Conservation (phyloP, 2,329 filamentous ascomycete species). For the Volutella citrinella region DNA sequence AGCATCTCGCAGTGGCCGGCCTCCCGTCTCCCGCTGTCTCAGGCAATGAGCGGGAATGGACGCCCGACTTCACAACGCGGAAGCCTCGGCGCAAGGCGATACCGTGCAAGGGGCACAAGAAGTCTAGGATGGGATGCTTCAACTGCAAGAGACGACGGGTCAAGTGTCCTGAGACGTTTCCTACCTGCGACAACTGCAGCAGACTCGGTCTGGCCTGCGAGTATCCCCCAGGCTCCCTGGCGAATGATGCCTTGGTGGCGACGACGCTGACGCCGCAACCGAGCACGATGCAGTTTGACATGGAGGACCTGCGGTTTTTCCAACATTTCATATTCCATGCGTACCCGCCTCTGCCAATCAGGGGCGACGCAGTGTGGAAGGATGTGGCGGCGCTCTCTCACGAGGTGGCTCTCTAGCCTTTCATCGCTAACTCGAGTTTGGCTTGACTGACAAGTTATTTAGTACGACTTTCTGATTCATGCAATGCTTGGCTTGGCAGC, state of each 20-base stretch:
- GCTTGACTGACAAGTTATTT: neutral
- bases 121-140: conserved; percentile 17
- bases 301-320: conserved; percentile 47
- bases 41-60: neutral
- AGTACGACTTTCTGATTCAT: conserved; percentile 37
- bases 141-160: conserved; percentile 20
- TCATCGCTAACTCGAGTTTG: too few relatives aligned
- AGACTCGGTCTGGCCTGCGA: conserved; percentile 15
- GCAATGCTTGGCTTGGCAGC: conserved; percentile 36
- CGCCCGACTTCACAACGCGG: neutral
- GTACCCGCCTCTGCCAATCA: conserved; percentile 33
- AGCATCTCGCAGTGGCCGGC: too few relatives aligned
- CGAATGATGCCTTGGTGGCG: neutral
- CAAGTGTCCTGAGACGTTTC: conserved; percentile 18
- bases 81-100: conserved; percentile 7
- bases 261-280: conserved; percentile 7
- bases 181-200: conserved; percentile 13
- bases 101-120: conserved; percentile 14
- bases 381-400: conserved; percentile 32
- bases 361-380: conserved; percentile 30
- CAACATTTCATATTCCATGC: conserved; percentile 47
- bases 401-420: conserved; percentile 19
- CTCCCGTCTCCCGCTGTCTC: conserved; percentile 2
- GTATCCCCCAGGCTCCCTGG: too few relatives aligned
- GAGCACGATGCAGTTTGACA: conserved; percentile 28